These are phyloP conservation scores for Polyporus arcularius DNA, from an alignment of 768 basidiomycete genomes.

Conservation along the genomic window DNA sequence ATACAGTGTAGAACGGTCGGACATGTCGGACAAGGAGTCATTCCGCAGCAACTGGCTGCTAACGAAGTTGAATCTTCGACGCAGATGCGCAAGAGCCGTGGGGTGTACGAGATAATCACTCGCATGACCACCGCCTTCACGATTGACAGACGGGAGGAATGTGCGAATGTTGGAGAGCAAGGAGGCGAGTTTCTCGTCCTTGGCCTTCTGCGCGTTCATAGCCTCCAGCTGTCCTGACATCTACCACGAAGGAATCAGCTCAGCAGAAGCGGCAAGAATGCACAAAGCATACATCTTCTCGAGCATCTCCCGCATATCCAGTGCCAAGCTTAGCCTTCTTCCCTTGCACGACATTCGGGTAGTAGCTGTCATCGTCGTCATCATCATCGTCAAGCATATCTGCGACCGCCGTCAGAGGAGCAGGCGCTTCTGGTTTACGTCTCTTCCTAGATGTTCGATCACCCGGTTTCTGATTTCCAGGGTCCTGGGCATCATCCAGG, in stretches of 20 bases:
- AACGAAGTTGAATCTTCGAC: conserved; percentile 87
- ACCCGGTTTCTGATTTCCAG: conserved; percentile 27
- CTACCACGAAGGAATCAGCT: not conserved
- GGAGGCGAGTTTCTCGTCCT: conserved; percentile 72
- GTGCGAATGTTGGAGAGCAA: conserved; percentile 73
- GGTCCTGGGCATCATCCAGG: conserved; percentile 49
- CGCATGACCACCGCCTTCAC: conserved; percentile 72
- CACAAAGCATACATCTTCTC: conserved; percentile 74
- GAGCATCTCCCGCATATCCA: conserved; percentile 83
- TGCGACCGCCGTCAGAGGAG: conserved; percentile 25
- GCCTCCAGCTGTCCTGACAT: conserved; percentile 78
- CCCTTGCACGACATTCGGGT: conserved; percentile 42
- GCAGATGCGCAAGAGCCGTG: conserved; percentile 87
- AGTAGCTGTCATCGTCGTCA: conserved; percentile 57
- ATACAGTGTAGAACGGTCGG: conserved; percentile 81
- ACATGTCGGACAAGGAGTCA: conserved; percentile 94
- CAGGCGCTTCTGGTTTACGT: conserved; percentile 37
- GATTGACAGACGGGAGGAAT: conserved; percentile 81
- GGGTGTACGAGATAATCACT: conserved; percentile 94
- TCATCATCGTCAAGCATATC: conserved; percentile 40
- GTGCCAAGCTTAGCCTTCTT: conserved; percentile 78
- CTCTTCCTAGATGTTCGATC: conserved; percentile 39
- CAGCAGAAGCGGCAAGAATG: not conserved
- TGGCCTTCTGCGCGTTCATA: conserved; percentile 63
- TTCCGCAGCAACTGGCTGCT: conserved; percentile 85